Evolutionary conservation across 768 basidiomycete species (phyloP), one percentile per base, ranked within the genome.

Genomic region (Ramaria rubella): DNA sequence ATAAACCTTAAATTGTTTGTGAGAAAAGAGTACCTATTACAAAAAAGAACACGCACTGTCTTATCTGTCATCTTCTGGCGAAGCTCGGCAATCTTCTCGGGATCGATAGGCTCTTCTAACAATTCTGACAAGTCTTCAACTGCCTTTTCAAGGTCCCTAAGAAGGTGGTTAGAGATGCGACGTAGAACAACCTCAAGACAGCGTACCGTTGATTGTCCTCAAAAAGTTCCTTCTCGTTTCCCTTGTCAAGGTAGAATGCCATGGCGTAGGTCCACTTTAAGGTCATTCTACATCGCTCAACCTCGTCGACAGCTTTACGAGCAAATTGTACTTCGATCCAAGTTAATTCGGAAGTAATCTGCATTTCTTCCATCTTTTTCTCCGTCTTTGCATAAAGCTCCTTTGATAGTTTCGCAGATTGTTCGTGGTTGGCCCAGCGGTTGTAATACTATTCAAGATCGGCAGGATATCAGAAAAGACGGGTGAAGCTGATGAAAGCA

Each of bases 341-440:
- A 2, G 93, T 94, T 36, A 99, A 73, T 55, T 84, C 79, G 2
- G 91, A 93, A 11, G 85, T 86, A 60, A 93, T 81, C 75, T 98
- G 96, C 87, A 98, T 95, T 72, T 96, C 93, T 71, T 97, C 94
- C 96, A 99, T 99, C 84, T 97, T 97, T 82, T 95, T 94, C 80
- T 99, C 94, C 12, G 95, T 97, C 76, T 94, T 94, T 55, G 79
- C 79, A 70, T 94, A 95, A 40, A 98, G 76, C 61, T 97, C 93
- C 15, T 90, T 70, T 17, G 95, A 94, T 50, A 99, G 85, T 72
- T 94, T 94, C 50, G 94, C 93, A n/a, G 94, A 96, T 68, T 96
- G 94, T 67, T 99, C 96, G 73, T 99, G 96, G 70, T 99, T 99
- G 7, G 96, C 91, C 90, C 92, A 99, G 38, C 96, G 90, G 70